These are phyloP conservation scores for Neurospora cerealis DNA, from an alignment of 495 filamentous ascomycete genomes.

Conservation along the genomic window DNA sequence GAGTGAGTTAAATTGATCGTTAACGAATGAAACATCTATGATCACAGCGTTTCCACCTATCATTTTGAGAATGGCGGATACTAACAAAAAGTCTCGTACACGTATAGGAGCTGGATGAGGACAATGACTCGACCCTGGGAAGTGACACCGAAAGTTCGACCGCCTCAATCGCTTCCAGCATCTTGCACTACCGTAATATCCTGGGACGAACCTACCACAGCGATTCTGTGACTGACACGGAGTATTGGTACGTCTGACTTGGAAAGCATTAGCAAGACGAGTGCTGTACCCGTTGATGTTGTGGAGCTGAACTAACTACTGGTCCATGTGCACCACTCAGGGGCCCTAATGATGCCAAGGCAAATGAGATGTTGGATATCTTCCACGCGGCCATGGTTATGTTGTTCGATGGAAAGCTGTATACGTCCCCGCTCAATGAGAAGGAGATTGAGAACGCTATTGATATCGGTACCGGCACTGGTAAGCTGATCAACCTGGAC, in stretches of 20 bases:
- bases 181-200: slow-evolving; percentile 24
- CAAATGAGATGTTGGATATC: slow-evolving; percentile 25
- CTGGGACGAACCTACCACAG: slow-evolving; percentile 23
- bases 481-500: background rate
- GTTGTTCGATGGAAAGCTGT: slow-evolving; percentile 15
- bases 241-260: slow-evolving; percentile 6
- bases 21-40: background rate
- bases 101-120: background rate
- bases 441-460: slow-evolving; percentile 39
- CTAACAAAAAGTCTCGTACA: background rate
- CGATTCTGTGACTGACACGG: slow-evolving; percentile 6
- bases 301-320: background rate
- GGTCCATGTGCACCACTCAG: background rate
- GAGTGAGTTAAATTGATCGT: background rate
- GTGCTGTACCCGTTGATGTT: background rate
- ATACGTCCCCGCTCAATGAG: slow-evolving; percentile 39
- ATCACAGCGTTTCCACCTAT: background rate
- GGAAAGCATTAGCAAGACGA: background rate
- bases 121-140: background rate
- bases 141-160: background rate
- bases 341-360: slow-evolving; percentile 21
- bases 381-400: slow-evolving; percentile 14
- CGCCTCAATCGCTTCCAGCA: slow-evolving; percentile 24
- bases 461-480: slow-evolving; percentile 35
- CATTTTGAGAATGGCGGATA: background rate